phyloP scores from a whole-genome alignment of 1,139 yeast species.

The Lodderomyces orthopsilosis region DNA sequence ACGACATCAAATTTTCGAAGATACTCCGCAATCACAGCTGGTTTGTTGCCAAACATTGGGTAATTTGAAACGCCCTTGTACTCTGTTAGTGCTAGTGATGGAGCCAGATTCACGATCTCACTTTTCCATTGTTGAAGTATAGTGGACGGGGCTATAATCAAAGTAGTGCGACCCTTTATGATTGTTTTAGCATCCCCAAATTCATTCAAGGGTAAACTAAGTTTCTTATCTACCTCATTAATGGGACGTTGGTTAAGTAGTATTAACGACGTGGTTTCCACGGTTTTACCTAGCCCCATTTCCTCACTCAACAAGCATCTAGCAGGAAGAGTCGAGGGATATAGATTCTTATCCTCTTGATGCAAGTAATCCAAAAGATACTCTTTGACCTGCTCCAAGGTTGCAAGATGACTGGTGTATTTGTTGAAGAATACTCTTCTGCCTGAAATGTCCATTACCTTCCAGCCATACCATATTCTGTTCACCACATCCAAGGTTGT shows the following conservation, averaged over 20 bases:
- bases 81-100: constrained; percentile 53
- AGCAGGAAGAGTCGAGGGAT: constrained; percentile 37
- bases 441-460: constrained; percentile 10
- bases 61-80: constrained; percentile 62
- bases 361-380: constrained; percentile 21
- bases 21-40: constrained; percentile 44
- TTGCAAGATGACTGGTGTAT: constrained; percentile 46
- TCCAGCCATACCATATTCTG: constrained; percentile 53
- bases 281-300: constrained; percentile 96
- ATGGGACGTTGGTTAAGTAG: constrained; percentile 54
- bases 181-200: constrained; percentile 43
- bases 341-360: constrained; percentile 12
- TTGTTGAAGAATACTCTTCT: constrained; percentile 44
- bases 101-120: constrained; percentile 63
- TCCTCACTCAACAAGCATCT: constrained; percentile 82
- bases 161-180: constrained; percentile 60
- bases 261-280: constrained; percentile 70
- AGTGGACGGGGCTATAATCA: constrained; percentile 82
- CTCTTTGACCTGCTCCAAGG: constrained; percentile 25
- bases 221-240: constrained; percentile 41
- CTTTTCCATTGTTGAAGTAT: constrained; percentile 81
- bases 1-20: constrained; percentile 70
- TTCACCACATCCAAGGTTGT: constrained; percentile 22
- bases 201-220: constrained; percentile 33
- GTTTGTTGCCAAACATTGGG: constrained; percentile 41